Conservation (phyloP, 352 stramenopile species). For the Thraustotheca clavata region DNA sequence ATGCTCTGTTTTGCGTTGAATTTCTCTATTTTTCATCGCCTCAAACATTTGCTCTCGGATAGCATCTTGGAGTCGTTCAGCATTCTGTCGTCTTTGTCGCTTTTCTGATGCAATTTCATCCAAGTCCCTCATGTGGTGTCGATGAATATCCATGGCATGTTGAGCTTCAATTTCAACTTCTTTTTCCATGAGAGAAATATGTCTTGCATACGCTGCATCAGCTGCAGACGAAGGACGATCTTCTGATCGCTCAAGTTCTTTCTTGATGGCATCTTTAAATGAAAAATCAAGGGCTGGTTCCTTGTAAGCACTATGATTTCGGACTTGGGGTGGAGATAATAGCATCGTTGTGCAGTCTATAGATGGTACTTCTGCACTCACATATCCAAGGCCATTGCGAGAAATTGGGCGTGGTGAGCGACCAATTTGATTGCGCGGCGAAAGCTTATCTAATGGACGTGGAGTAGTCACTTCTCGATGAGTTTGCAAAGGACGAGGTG, state of each 20-base stretch:
- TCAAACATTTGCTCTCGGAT: constrained; percentile 14
- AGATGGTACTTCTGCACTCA: constrained; percentile 7
- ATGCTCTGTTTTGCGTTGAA: neutral
- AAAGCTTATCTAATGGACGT: neutral
- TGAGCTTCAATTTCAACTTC: constrained; percentile 19
- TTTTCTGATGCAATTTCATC: constrained; percentile 18
- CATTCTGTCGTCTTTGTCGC: constrained; percentile 9
- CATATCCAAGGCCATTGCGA: constrained; percentile 12
- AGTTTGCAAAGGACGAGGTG: neutral
- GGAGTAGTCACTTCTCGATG: neutral
- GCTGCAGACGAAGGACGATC: neutral
- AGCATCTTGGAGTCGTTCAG: constrained; percentile 7
- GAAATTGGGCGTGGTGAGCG: constrained; percentile 12
- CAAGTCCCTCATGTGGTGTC: constrained; percentile 17
- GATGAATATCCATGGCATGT: constrained; percentile 21
- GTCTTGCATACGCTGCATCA: constrained; percentile 10
- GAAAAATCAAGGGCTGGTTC: constrained; percentile 18
- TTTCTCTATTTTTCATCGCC: neutral
- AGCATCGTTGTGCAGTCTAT: constrained; percentile 15
- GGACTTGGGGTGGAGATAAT: constrained; percentile 17
- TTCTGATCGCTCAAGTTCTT: neutral
- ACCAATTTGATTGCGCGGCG: neutral
- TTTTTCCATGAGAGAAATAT: constrained; percentile 14
- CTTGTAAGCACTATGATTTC: constrained; percentile 12
- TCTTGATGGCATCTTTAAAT: constrained; percentile 18